Evolutionary conservation across 1,284 basidiomycete species (phyloP), one percentile per base, ranked within the genome.

Genomic region (Marasmius tenuissimus): DNA sequence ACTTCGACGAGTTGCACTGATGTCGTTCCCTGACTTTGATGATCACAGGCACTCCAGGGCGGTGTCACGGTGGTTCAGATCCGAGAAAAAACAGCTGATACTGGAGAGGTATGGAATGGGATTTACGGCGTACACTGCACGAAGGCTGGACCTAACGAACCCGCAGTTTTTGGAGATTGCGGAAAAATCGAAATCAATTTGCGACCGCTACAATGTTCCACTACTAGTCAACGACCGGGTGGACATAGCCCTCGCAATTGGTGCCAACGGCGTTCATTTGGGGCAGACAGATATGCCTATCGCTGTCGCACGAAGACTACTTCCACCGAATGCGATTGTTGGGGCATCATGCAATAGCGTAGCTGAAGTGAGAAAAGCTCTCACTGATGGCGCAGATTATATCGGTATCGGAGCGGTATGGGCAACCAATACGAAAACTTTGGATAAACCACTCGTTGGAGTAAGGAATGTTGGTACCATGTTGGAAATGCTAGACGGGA

Each of bases 151-250:
- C 54, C 34, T 38, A 45, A 57, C 48, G 37, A 35, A 27, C 55
- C 14, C 59, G 18, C 64, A 94, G 89, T 97, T 98, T 71, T 82
- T 96, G 63, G 80, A 88, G 60, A 84, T 97, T 61, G 94, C 95
- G 0, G 73, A 75, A 57, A 75, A 79, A 63, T 91, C 88, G 2
- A 92, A 96, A 71, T 80, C 71, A 18, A 78, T 98, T 22, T 96
- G 93, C 71, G 85, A 89, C 69, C 85, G 84, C 75, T 93, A 96
- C 80, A 82, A 84, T 55, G 86, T 97, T 20, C 94, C 94, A 0
- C 80, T 98, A 34, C 80, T 98, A 62, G 93, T 98, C 77, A 98
- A 98, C 71, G 95, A 97, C 75, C 87, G 95, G 12, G 80, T 96
- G 63, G 95, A 97, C 69, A 87, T 97, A 50, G 93, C 92, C 5